These are phyloP conservation scores for Tetrapyrgos nigripes DNA, from an alignment of 1,284 basidiomycete species.

Conservation along the genomic window DNA sequence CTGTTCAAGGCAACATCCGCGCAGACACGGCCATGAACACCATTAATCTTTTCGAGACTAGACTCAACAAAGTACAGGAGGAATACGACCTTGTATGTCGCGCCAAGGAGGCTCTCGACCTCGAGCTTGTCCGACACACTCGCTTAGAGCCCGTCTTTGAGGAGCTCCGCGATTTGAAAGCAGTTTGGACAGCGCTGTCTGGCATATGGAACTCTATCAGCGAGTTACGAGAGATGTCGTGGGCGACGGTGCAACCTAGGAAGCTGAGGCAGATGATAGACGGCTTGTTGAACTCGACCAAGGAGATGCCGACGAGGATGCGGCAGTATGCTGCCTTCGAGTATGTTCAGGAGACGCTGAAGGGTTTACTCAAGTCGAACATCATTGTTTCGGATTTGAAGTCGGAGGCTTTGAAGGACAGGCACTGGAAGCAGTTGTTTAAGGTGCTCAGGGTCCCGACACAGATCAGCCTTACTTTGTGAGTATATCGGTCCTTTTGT, in stretches of 20 bases:
- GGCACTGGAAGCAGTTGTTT: constrained; percentile 99
- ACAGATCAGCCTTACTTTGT: constrained; percentile 75
- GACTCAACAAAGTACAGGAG: constrained; percentile 88
- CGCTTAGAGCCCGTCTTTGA: constrained; percentile 94
- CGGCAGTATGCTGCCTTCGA: constrained; percentile 99
- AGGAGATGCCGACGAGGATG: constrained; percentile 99
- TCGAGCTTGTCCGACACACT: constrained; percentile 90
- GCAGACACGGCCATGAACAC: constrained; percentile 96
- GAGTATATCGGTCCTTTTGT: constrained; percentile 32
- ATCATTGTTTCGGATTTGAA: constrained; percentile 91
- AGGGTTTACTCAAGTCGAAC: constrained; percentile 90
- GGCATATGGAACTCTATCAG: constrained; percentile 96
- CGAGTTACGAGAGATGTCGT: constrained; percentile 88
- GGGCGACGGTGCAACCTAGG: constrained; percentile 93
- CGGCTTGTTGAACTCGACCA: constrained; percentile 85
- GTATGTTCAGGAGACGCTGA: constrained; percentile 93
- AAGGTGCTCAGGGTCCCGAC: constrained; percentile 81
- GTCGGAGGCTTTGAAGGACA: constrained; percentile 96
- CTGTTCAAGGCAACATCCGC: constrained; percentile 95
- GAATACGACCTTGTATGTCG: constrained; percentile 94
- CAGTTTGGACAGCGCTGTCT: constrained; percentile 98
- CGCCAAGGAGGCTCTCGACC: constrained; percentile 96
- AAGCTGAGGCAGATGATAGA: constrained; percentile 97
- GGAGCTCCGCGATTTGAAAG: constrained; percentile 95
- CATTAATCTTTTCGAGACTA: constrained; percentile 93